Evolutionary conservation across 441 rosid genomes (phyloP).

Genomic region (Theobroma grandiflorum): DNA sequence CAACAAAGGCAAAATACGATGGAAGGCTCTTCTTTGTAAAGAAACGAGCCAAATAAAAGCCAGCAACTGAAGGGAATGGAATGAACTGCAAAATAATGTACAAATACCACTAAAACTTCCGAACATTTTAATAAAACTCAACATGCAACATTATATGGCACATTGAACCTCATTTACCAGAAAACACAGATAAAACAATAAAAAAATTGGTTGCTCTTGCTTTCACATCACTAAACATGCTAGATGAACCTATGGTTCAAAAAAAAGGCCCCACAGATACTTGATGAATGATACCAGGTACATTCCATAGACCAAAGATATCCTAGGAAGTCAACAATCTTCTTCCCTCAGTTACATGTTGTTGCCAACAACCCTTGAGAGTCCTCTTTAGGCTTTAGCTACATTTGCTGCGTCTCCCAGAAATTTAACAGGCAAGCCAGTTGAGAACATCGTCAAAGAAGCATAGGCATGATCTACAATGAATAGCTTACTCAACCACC

Average conservation of each 20-base stretch:
- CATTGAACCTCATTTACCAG: neutral
- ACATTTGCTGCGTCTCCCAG: neutral
- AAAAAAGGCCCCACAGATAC: neutral
- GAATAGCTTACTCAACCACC: neutral
- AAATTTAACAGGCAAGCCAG: neutral
- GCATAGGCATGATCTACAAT: neutral
- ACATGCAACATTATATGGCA: neutral
- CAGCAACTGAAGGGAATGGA: slow-evolving; percentile 90
- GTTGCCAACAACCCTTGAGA: neutral
- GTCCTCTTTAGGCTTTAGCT: neutral
- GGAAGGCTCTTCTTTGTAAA: slow-evolving; percentile 86
- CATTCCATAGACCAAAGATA: neutral
- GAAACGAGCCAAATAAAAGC: slow-evolving; percentile 92
- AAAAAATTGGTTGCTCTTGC: neutral
- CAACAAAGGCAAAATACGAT: slow-evolving; percentile 90
- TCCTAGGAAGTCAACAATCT: neutral
- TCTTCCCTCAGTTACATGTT: neutral
- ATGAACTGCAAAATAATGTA: slow-evolving; percentile 70
- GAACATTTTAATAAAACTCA: slow-evolving; percentile 14
- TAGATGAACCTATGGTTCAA: neutral
- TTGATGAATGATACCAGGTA: neutral
- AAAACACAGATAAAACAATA: neutral
- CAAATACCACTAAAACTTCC: slow-evolving; percentile 13
- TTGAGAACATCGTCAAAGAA: neutral
- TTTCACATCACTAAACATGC: neutral